Evolutionary conservation across 129 eudicot genomes (phyloP), one percentile per base, ranked within the genome.

Genomic region (Oenanthe sinensis): DNA sequence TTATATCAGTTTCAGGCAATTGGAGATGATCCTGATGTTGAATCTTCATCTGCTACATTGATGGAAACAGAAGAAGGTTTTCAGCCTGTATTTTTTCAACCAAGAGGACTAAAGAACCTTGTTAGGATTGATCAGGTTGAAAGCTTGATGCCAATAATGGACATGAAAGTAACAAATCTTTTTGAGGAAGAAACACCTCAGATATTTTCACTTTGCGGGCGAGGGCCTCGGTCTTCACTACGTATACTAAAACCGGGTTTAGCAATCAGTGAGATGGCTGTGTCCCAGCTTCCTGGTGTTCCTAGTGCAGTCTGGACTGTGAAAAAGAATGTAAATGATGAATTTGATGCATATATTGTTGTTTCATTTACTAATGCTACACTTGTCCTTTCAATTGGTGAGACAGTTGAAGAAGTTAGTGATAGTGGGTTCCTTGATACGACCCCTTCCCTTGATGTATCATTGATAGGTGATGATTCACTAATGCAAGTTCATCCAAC

Each of bases 221-320:
- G 91, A 22, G 97, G 99, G 30, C 97, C 99, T 36, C 97, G 99
- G 50, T 96, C 99, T 17, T 88, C 99, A 26, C 85, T 96, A 44
- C 86, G 99, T 84, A 90, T 96, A 67, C 75, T 96, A 52, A 87
- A 96, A 81, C 96, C 99, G 0, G 99, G 99, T 28, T 88, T 96
- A 81, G 99, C 97, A 37, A 89, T 96, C 14, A 90, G 93, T 46
- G 99, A 96, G 86, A 96, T 96, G 99, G 99, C 99, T 0, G 96
- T 93, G 63, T 96, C 99, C 12, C 95, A 93, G 82, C 93, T 96
- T 80, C 99, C 99, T 26, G 99, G 97, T 77, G 97, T 92, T 60
- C 97, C 99, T 4, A 90, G 89, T 83, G 99, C 97, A 4, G 99
- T 96, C 67, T 96, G 99, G 99, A 96, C 99, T 15, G 99, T 96